Conservation (phyloP, 257 asterid species). For the Thymus mandschuricus region DNA sequence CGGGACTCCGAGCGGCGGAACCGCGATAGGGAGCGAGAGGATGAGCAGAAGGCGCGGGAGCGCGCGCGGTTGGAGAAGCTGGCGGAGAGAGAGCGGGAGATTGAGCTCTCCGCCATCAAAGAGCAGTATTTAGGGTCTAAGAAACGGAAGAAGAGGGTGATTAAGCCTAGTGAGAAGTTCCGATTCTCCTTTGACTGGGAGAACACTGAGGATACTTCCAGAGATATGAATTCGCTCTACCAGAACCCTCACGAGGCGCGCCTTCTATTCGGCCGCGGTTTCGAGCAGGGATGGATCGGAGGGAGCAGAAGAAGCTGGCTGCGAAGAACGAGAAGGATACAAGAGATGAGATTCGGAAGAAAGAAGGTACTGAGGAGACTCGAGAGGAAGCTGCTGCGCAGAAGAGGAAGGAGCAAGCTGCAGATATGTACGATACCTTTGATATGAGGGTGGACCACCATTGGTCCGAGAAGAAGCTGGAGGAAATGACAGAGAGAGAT, state of each 20-base stretch:
- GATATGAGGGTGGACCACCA: slow-evolving; percentile 64
- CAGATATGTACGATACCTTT: slow-evolving; percentile 52
- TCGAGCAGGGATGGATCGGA: slow-evolving; percentile 60
- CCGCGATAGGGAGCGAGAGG: slow-evolving; percentile 55
- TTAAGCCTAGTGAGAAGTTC: slow-evolving; percentile 57
- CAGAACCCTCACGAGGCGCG: slow-evolving; percentile 61
- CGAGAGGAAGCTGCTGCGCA: slow-evolving; percentile 57
- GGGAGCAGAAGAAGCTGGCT: slow-evolving; percentile 63
- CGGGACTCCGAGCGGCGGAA: slow-evolving; percentile 51
- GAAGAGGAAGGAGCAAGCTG: slow-evolving; percentile 64
- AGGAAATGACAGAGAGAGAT: slow-evolving; percentile 57
- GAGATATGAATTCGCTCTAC: slow-evolving; percentile 55
- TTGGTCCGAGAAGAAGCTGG: slow-evolving; percentile 61
- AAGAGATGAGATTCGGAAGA: slow-evolving; percentile 49
- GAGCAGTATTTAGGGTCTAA: slow-evolving; percentile 58
- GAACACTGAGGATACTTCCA: slow-evolving; percentile 65
- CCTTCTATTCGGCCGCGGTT: slow-evolving; percentile 58
- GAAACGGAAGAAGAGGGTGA: slow-evolving; percentile 59
- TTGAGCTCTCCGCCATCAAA: slow-evolving; percentile 55
- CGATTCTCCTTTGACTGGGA: slow-evolving; percentile 65
- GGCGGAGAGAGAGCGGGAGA: slow-evolving; percentile 56
- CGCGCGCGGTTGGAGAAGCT: slow-evolving; percentile 60
- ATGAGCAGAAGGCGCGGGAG: slow-evolving; percentile 55
- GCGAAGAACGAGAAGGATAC: slow-evolving; percentile 54
- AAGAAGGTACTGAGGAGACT: slow-evolving; percentile 54